Conservation (phyloP, 352 stramenopile species). For the Phytophthora tubulina region DNA sequence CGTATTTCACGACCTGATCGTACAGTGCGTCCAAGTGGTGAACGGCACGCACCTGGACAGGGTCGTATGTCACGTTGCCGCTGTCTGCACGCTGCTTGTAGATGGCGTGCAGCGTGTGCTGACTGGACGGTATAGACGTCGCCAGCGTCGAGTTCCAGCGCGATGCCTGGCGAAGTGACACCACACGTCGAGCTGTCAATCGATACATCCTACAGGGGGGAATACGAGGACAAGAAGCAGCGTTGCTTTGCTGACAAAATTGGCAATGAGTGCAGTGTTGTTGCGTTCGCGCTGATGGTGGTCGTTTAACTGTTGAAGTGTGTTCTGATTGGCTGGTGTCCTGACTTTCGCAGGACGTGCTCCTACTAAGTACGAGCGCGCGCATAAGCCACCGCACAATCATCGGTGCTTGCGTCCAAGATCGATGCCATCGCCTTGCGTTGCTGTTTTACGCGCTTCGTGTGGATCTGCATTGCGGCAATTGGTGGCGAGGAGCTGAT, state of each 20-base stretch:
- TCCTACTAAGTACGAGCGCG: constrained; percentile 3
- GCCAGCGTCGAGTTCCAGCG: constrained; percentile 32
- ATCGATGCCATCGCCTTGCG: too few species aligned
- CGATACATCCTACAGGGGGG: constrained; percentile 23
- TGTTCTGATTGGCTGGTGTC: constrained; percentile 23
- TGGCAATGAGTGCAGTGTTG: constrained; percentile 1
- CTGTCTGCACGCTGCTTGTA: constrained; percentile 71
- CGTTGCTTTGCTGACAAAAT: constrained; percentile 22
- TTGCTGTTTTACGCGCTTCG: too few species aligned
- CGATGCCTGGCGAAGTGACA: not conserved
- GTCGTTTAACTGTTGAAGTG: constrained; percentile 24
- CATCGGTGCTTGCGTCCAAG: not conserved
- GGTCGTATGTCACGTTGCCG: constrained; percentile 74
- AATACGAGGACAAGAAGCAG: not conserved
- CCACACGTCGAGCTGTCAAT: constrained; percentile 17
- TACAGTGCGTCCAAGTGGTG: constrained; percentile 74
- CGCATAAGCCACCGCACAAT: constrained; percentile 25
- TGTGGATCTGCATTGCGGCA: constrained; percentile 11
- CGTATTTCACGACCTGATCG: constrained; percentile 61
- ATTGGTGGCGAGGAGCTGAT: constrained; percentile 8
- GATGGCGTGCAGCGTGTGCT: constrained; percentile 51
- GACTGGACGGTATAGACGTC: constrained; percentile 22
- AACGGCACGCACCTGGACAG: constrained; percentile 72
- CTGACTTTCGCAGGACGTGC: too few species aligned
- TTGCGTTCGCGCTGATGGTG: constrained; percentile 28